phyloP scores from a whole-genome alignment of 208 protist species.

The Crithidia bombi region DNA sequence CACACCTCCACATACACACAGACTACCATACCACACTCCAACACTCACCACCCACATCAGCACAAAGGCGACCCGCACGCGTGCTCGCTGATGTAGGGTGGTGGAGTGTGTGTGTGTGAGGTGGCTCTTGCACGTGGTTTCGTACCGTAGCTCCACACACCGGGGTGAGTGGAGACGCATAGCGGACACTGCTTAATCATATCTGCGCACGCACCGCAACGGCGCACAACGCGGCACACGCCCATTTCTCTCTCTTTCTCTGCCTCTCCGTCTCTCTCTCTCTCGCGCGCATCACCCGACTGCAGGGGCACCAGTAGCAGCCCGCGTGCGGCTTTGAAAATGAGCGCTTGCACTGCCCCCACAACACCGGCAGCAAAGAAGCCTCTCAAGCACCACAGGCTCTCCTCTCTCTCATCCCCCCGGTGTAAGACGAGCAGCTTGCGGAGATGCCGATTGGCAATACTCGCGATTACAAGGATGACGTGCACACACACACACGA shows the following conservation, averaged over 20 bases:
- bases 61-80: neutral
- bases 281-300: slow-evolving; percentile 23
- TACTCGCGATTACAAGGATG: slow-evolving; percentile 46
- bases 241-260: no score
- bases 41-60: no score
- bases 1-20: slow-evolving; percentile 24
- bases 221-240: neutral
- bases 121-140: slow-evolving; percentile 36
- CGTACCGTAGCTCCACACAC: slow-evolving; percentile 33
- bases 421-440: slow-evolving; percentile 55
- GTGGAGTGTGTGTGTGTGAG: no score
- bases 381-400: no score
- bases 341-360: slow-evolving; percentile 24
- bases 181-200: slow-evolving; percentile 24
- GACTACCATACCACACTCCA: neutral
- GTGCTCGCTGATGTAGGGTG: no score
- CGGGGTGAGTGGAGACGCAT: slow-evolving; percentile 22
- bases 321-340: slow-evolving; percentile 36
- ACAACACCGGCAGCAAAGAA: no score
- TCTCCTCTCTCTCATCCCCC: slow-evolving; percentile 13
- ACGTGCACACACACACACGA: neutral
- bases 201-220: no score
- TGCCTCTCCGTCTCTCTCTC: no score
- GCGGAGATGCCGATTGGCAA: slow-evolving; percentile 35
- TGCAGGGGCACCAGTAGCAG: slow-evolving; percentile 28